These are phyloP conservation scores for Dictyostelium brefeldianum DNA, from an alignment of 78 protist genomes.

Conservation along the genomic window DNA sequence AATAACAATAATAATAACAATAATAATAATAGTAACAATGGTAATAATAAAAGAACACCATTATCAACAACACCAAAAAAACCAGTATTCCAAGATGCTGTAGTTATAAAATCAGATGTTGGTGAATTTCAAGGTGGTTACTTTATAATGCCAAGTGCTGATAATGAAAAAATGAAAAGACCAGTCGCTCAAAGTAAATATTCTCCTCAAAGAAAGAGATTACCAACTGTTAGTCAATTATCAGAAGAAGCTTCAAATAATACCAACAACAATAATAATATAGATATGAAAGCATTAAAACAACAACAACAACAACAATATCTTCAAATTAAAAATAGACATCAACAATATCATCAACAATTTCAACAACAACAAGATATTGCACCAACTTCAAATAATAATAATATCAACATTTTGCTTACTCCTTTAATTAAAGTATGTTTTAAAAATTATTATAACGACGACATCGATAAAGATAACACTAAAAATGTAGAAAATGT, in stretches of 20 bases:
- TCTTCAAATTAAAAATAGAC: slow-evolving; percentile 17
- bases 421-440: slow-evolving; percentile 48
- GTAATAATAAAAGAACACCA: neutral
- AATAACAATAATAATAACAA: neutral
- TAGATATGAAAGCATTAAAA: slow-evolving; percentile 10
- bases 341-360: slow-evolving; percentile 39
- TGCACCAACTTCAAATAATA: neutral
- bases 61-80: slow-evolving; percentile 11
- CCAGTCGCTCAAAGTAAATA: slow-evolving; percentile 31
- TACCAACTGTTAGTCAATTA: slow-evolving; percentile 21
- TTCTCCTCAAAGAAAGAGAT: slow-evolving; percentile 69
- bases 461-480: too few relatives aligned
- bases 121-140: slow-evolving; percentile 80
- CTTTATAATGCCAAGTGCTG: slow-evolving; percentile 51
- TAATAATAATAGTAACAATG: neutral
- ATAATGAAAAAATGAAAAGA: slow-evolving; percentile 40
- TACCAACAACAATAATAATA: neutral
- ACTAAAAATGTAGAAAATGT: too few relatives aligned
- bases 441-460: neutral
- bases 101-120: slow-evolving; percentile 65
- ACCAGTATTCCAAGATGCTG: slow-evolving; percentile 58
- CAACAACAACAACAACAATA: slow-evolving; percentile 49
- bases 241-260: slow-evolving; percentile 2
- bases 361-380: slow-evolving; percentile 19
- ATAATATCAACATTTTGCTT: slow-evolving; percentile 12